These are phyloP conservation scores for Prinsepia uniflora DNA, from an alignment of 306 rosid genomes.

Conservation along the genomic window DNA sequence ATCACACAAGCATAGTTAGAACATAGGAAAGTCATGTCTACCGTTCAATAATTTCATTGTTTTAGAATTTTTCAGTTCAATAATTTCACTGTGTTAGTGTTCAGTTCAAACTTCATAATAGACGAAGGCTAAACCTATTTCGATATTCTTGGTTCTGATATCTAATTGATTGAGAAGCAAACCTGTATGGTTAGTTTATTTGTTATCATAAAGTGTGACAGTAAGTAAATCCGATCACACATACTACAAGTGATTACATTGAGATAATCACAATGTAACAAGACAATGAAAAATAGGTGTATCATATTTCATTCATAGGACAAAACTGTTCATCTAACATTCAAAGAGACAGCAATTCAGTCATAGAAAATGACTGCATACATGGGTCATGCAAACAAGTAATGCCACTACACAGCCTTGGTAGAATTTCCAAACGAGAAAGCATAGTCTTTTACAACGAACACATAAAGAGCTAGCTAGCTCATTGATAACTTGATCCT, in stretches of 20 bases:
- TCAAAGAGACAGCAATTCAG: not conserved
- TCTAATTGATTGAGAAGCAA: not conserved
- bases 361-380: not conserved
- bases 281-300: not conserved
- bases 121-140: not conserved
- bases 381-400: conserved; percentile 2
- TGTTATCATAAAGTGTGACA: not conserved
- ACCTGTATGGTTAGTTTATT: not conserved
- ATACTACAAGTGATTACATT: not conserved
- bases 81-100: not conserved
- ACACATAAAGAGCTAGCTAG: not conserved
- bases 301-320: not conserved
- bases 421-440: not conserved
- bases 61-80: not conserved
- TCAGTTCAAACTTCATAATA: not conserved
- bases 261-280: not conserved
- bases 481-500: not conserved
- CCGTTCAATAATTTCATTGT: conserved; percentile 14
- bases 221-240: not conserved
- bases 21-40: conserved; percentile 3
- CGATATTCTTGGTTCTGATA: not conserved
- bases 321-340: not conserved
- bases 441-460: not conserved
- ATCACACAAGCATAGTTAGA: conserved; percentile 31
- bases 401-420: not conserved